A percentile compares a stretch with the other conserved stretches of the same genome.
phyloP scores from a whole-genome alignment of 306 rosid genomes.

The Dalbergia cultrata region DNA sequence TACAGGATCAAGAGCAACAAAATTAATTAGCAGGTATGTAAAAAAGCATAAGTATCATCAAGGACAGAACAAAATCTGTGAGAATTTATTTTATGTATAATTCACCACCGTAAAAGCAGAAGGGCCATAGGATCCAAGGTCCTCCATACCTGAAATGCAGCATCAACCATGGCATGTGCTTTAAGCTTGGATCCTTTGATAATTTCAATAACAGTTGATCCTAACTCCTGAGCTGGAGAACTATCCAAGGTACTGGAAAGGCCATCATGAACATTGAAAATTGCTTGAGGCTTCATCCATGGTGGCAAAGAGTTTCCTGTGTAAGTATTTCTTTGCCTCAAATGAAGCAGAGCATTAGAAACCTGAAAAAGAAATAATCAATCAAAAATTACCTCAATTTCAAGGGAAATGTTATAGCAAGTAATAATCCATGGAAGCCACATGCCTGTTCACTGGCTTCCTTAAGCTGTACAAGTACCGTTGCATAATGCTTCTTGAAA shows the following conservation, averaged over 20 bases:
- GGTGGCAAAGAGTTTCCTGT: slow-evolving; percentile 60
- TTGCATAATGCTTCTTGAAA: slow-evolving; percentile 78
- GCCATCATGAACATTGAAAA: slow-evolving; percentile 52
- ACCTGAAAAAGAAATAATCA: slow-evolving; percentile 65
- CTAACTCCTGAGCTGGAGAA: slow-evolving; percentile 66
- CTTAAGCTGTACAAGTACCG: slow-evolving; percentile 94
- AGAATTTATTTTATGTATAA: slow-evolving; percentile 20
- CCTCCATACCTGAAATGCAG: slow-evolving; percentile 82
- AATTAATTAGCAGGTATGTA: neutral
- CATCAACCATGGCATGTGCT: slow-evolving; percentile 81
- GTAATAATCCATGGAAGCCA: slow-evolving; percentile 77
- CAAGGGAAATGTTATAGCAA: slow-evolving; percentile 27
- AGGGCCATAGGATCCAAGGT: slow-evolving; percentile 33
- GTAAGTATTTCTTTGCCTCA: slow-evolving; percentile 83
- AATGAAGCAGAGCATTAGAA: slow-evolving; percentile 71
- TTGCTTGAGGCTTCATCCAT: slow-evolving; percentile 62
- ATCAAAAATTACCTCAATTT: slow-evolving; percentile 44
- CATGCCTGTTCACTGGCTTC: slow-evolving; percentile 99
- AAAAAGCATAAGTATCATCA: neutral
- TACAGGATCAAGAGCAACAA: slow-evolving; percentile 1
- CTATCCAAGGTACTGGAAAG: slow-evolving; percentile 61
- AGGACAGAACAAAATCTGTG: slow-evolving; percentile 10
- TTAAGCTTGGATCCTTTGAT: slow-evolving; percentile 71
- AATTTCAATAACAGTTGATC: slow-evolving; percentile 70
- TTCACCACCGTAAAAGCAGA: slow-evolving; percentile 24